Conservation (phyloP, 495 filamentous ascomycete species). For the Penicillium malachiteum region DNA sequence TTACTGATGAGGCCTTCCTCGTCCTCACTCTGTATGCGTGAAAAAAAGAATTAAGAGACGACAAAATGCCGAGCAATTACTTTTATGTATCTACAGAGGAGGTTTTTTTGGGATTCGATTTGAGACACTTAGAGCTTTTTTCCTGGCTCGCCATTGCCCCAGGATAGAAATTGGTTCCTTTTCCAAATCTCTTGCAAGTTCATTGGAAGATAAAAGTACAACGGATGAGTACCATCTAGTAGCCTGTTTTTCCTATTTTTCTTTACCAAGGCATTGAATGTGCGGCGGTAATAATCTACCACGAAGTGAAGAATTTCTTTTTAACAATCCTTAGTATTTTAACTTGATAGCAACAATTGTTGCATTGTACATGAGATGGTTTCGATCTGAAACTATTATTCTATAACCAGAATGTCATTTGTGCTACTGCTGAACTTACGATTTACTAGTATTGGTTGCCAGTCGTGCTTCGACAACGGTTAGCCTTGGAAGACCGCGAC, state of each 20-base stretch:
- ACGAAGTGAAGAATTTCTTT: neutral
- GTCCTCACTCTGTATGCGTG: slow-evolving; percentile 12
- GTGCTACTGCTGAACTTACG: neutral
- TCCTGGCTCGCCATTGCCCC: neutral
- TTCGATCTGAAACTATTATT: neutral
- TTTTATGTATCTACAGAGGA: neutral
- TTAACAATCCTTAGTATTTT: neutral
- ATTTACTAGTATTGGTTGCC: neutral
- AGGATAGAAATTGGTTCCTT: slow-evolving; percentile 1
- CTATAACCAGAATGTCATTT: slow-evolving; percentile 4
- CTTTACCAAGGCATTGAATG: too few species aligned
- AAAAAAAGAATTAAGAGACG: neutral
- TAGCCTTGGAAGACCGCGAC: neutral
- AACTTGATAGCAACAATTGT: neutral
- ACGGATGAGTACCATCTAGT: neutral
- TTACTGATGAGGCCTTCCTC: slow-evolving; percentile 6
- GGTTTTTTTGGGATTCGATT: neutral
- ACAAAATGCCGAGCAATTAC: neutral
- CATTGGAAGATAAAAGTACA: neutral
- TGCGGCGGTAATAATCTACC: too few species aligned
- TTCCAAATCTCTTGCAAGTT: neutral
- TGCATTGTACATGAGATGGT: neutral
- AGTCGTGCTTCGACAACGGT: neutral
- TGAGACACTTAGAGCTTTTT: neutral
- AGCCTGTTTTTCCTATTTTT: too few species aligned